Conservation (phyloP, 129 eudicot genomes). For the Deinandra increscens region DNA sequence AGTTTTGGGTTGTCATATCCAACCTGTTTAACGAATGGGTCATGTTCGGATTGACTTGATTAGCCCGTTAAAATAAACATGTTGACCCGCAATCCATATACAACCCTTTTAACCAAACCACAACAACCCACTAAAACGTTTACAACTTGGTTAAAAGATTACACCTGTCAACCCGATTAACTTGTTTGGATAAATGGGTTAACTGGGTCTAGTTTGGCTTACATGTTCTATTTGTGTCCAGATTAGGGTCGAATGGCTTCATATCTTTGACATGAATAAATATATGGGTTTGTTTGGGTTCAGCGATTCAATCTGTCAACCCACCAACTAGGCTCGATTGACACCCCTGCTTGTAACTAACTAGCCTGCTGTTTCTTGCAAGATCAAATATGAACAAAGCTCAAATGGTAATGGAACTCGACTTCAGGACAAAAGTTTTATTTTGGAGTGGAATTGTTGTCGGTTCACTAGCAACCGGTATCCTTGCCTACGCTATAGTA, state of each 20-base stretch:
- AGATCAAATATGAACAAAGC: slow-evolving; percentile 77
- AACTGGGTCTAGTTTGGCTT: neutral
- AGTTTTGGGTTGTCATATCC: neutral
- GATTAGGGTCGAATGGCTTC: neutral
- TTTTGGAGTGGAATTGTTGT: slow-evolving; percentile 69
- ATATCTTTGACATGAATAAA: neutral
- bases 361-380: slow-evolving; percentile 16
- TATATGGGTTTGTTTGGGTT: neutral
- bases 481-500: slow-evolving; percentile 66
- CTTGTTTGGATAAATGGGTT: neutral
- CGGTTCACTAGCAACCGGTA: slow-evolving; percentile 65
- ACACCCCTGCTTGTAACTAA: neutral
- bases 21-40: neutral
- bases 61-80: neutral
- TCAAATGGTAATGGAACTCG: slow-evolving; percentile 71
- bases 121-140: neutral
- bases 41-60: neutral
- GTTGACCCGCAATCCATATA: neutral
- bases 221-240: neutral
- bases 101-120: no score
- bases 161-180: neutral
- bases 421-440: slow-evolving; percentile 56
- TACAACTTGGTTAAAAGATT: neutral
- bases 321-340: neutral
- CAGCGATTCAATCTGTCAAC: neutral